Evolutionary conservation across 2,329 filamentous ascomycete species (phyloP), one percentile per base, ranked within the genome.

Genomic region (Arthrobotrys pseudoclavata): DNA sequence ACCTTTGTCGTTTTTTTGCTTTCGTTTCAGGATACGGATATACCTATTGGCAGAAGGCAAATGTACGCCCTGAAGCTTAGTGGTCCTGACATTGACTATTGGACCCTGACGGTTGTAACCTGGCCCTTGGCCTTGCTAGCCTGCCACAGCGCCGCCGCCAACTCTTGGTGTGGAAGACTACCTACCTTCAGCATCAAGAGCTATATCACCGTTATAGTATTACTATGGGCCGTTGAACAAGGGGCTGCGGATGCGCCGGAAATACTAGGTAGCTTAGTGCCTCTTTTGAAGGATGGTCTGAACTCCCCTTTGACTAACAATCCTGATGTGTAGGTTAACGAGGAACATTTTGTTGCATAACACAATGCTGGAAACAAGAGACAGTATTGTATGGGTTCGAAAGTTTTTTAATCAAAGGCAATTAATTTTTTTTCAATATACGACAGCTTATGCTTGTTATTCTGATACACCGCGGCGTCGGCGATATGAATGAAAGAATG

Each of bases 261-360:
- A 29, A 12, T 24, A 24, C 34, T 26, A 24, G 18, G 34, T 26
- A 60, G 1, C 3, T 24, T 60, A 26, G 55, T 60, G 13, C 34
- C 22, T n/a, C 9, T 50, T 31, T 10, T 1, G n/a, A 20, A 7
- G 22, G 15, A n/a, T 50, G 42, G 42, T n/a, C 20, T 37, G 18
- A 20, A 9, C 40, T 48, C 18, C 37, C 37, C 40, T 50, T 64
- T 48, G 42, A 40, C 61, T 50, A 15, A 12, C 24, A 9, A 18
- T 52, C 26, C 34, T 12, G 9, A 64, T 40, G 5, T 26, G 20
- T 42, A 42, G 29, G 61, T 40, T 52, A n/a, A 26, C 18, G 22
- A 10, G 42, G 26, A 37, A 50, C 10, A 22, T 9, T 45, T 52
- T 62, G 47, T 67, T 61, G 37, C 61, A 61, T 55, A 71, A 71